phyloP scores from a whole-genome alignment of 2,329 filamentous ascomycete genomes.

The Parascedosporium putredinis region DNA sequence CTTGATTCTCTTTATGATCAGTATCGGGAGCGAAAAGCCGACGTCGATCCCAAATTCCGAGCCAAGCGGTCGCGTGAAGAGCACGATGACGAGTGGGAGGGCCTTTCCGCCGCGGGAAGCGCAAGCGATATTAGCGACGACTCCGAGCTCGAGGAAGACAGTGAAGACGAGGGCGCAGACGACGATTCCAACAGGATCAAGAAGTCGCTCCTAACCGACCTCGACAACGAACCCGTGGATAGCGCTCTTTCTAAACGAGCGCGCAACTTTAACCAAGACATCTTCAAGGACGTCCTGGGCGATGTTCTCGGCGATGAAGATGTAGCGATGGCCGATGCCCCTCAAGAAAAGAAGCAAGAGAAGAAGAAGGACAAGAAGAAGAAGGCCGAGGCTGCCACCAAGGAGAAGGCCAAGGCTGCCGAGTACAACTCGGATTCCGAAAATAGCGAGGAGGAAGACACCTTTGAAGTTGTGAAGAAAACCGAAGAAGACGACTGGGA shows the following conservation, averaged over 20 bases:
- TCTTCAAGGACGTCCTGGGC: constrained; percentile 62
- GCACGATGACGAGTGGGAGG: constrained; percentile 85
- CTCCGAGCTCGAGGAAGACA: constrained; percentile 42
- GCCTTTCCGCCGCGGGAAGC: constrained; percentile 62
- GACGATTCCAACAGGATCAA: constrained; percentile 23
- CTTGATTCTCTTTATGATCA: constrained; percentile 80
- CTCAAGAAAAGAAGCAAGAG: constrained; percentile 18
- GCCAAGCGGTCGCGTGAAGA: constrained; percentile 81
- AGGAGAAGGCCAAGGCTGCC: constrained; percentile 9
- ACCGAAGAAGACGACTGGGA: constrained; percentile 54
- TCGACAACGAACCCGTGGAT: constrained; percentile 30
- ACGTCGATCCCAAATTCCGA: constrained; percentile 74
- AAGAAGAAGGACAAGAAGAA: constrained; percentile 16
- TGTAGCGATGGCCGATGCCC: constrained; percentile 22
- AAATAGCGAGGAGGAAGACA: constrained; percentile 22
- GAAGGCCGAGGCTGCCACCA: constrained; percentile 10
- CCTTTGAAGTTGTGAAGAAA: constrained; percentile 54
- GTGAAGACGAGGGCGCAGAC: constrained; percentile 21
- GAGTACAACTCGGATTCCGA: constrained; percentile 19
- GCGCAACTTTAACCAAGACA: constrained; percentile 78
- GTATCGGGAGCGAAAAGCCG: constrained; percentile 71
- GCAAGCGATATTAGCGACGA: constrained; percentile 47
- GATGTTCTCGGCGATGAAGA: constrained; percentile 45
- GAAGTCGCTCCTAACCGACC: constrained; percentile 24
- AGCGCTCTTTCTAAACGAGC: constrained; percentile 66